These are phyloP conservation scores for Cercospora sesami DNA, from an alignment of 2,329 filamentous ascomycete genomes.

Conservation along the genomic window DNA sequence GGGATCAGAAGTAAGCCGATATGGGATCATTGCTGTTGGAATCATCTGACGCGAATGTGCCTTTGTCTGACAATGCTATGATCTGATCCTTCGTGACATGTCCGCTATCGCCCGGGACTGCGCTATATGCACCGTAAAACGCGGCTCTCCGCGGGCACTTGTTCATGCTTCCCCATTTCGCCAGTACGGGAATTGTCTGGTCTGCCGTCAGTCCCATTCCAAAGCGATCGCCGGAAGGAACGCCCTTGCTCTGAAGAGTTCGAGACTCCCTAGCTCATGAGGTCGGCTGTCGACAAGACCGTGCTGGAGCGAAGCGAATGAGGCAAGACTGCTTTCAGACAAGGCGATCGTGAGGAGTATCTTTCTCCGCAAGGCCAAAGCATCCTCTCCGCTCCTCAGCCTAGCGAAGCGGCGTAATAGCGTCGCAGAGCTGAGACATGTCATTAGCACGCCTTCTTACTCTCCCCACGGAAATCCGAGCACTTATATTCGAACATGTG, in stretches of 20 bases:
- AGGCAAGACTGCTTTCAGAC: neutral
- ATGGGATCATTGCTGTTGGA: neutral
- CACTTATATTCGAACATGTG: slow-evolving; percentile 32
- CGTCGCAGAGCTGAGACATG: slow-evolving; percentile 4
- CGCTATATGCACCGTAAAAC: neutral
- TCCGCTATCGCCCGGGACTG: neutral
- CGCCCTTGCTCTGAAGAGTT: neutral
- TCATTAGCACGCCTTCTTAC: slow-evolving; percentile 25
- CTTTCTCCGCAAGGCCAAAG: neutral
- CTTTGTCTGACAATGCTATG: neutral
- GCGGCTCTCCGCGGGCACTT: neutral
- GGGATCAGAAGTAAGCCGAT: neutral
- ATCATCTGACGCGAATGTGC: neutral
- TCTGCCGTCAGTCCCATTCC: neutral
- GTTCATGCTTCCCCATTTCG: neutral
- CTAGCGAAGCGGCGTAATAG: neutral
- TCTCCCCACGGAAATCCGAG: slow-evolving; percentile 34
- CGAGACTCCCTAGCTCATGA: neutral
- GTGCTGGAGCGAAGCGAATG: neutral
- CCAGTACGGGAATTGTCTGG: neutral
- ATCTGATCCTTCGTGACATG: neutral
- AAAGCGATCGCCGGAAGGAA: neutral
- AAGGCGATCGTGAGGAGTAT: neutral
- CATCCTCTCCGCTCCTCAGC: neutral
- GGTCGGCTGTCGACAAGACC: neutral